These are phyloP conservation scores for Coleophoma cylindrospora DNA, from an alignment of 2,329 filamentous ascomycete genomes.

Conservation along the genomic window DNA sequence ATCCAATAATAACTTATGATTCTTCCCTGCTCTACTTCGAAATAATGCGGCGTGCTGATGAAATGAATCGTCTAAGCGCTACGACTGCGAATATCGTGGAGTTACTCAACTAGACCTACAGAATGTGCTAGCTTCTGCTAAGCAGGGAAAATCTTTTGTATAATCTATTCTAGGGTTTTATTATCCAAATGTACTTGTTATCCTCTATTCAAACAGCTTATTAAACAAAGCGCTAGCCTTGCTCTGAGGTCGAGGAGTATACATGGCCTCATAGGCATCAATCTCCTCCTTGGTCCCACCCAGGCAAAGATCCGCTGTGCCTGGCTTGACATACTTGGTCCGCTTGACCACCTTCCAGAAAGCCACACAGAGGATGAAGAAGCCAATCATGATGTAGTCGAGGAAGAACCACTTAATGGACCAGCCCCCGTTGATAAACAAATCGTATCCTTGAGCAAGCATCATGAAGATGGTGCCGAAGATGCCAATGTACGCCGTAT, in stretches of 20 bases:
- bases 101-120: too few relatives aligned
- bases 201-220: conserved; percentile 3
- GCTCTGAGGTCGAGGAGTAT: neutral
- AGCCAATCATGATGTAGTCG: conserved; percentile 61
- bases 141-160: too few relatives aligned
- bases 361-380: conserved; percentile 56
- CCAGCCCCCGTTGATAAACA: conserved; percentile 67
- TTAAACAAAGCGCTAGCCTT: conserved; percentile 1
- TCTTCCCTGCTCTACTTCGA: too few relatives aligned
- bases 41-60: too few relatives aligned
- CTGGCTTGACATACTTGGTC: conserved; percentile 37
- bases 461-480: conserved; percentile 61
- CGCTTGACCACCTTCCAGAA: conserved; percentile 66
- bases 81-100: too few relatives aligned
- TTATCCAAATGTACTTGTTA: too few relatives aligned
- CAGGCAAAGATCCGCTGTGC: conserved; percentile 27
- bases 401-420: conserved; percentile 64
- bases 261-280: conserved; percentile 3
- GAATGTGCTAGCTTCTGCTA: too few relatives aligned
- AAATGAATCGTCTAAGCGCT: too few relatives aligned
- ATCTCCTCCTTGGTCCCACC: conserved; percentile 6
- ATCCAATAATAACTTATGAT: too few relatives aligned
- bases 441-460: conserved; percentile 66
- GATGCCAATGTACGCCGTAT: conserved; percentile 45
- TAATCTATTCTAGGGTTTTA: too few relatives aligned